These are phyloP conservation scores for Aspergillus fructus DNA, from an alignment of 2,329 filamentous ascomycete genomes.

Conservation along the genomic window DNA sequence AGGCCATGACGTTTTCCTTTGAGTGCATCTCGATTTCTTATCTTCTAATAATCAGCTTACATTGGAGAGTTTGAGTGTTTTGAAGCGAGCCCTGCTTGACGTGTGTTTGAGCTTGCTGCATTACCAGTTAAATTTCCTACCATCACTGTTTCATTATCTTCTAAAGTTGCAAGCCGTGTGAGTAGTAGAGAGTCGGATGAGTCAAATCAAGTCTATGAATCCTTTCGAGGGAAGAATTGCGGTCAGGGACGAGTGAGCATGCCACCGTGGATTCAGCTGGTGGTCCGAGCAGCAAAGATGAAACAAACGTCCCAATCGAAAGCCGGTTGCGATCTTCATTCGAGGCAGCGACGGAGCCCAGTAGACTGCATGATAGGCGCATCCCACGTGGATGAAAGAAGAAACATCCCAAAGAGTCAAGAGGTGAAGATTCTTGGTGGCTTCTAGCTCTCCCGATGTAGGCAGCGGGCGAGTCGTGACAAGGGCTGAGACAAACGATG, in stretches of 20 bases:
- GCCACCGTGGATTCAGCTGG: too few relatives aligned
- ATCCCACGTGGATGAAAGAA: not conserved
- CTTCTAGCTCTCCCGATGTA: slow-evolving; percentile 12
- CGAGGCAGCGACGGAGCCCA: not conserved
- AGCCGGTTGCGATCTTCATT: too few relatives aligned
- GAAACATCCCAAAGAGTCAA: not conserved
- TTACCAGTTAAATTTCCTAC: slow-evolving; percentile 12
- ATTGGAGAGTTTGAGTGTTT: slow-evolving; percentile 22
- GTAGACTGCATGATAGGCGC: not conserved
- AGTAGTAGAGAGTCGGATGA: not conserved
- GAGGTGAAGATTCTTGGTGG: slow-evolving; percentile 1
- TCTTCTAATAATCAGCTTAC: slow-evolving; percentile 21
- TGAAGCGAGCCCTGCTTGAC: slow-evolving; percentile 18
- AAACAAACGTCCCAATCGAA: not conserved
- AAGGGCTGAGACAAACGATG: not conserved
- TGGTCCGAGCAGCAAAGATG: not conserved
- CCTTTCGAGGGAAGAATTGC: not conserved
- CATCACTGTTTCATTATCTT: slow-evolving; percentile 2
- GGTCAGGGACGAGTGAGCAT: not conserved
- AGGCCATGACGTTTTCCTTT: slow-evolving; percentile 28
- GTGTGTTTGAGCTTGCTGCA: slow-evolving; percentile 18
- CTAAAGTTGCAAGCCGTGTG: not conserved
- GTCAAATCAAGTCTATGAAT: not conserved
- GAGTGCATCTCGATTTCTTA: slow-evolving; percentile 17
- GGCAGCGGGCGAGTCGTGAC: not conserved